Conservation (phyloP, 75 land plant species). For the Isoetes taiwanensis region DNA sequence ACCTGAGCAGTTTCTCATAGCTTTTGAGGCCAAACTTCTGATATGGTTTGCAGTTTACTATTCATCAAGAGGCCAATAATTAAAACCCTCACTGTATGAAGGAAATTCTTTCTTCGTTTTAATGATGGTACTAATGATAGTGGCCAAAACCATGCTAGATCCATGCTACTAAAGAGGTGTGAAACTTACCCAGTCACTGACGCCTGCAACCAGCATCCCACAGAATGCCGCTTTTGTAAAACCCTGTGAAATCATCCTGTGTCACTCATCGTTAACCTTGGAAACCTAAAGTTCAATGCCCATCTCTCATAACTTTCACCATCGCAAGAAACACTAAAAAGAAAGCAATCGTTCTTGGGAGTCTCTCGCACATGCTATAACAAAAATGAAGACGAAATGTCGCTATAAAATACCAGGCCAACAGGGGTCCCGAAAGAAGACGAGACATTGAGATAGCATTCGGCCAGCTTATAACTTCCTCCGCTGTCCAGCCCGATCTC, state of each 20-base stretch:
- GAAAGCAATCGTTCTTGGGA: too few relatives aligned
- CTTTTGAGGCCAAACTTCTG: neutral
- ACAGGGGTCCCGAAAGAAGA: slow-evolving; percentile 65
- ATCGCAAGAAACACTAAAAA: too few relatives aligned
- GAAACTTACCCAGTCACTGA: slow-evolving; percentile 78
- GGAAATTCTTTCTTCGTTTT: neutral
- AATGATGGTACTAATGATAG: neutral
- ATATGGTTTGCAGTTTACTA: too few relatives aligned
- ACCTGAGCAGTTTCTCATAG: too few relatives aligned
- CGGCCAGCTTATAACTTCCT: slow-evolving; percentile 59
- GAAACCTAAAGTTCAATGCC: too few relatives aligned
- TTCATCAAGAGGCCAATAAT: too few relatives aligned
- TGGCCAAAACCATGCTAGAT: too few relatives aligned
- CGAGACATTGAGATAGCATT: slow-evolving; percentile 69
- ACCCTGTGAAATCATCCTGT: slow-evolving; percentile 84
- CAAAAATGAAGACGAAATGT: neutral
- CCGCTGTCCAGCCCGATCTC: slow-evolving; percentile 23
- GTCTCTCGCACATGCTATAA: too few relatives aligned
- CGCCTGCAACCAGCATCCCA: slow-evolving; percentile 64
- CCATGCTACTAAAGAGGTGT: slow-evolving; percentile 5
- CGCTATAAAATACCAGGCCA: slow-evolving; percentile 53
- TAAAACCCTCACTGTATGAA: too few relatives aligned
- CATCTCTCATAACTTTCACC: too few relatives aligned
- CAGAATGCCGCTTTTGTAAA: slow-evolving; percentile 47
- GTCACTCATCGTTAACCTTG: too few relatives aligned